Base-by-base conservation (phyloP, 1,139 yeast genomes). In the Schizosaccharomyces versatilis region DNA sequence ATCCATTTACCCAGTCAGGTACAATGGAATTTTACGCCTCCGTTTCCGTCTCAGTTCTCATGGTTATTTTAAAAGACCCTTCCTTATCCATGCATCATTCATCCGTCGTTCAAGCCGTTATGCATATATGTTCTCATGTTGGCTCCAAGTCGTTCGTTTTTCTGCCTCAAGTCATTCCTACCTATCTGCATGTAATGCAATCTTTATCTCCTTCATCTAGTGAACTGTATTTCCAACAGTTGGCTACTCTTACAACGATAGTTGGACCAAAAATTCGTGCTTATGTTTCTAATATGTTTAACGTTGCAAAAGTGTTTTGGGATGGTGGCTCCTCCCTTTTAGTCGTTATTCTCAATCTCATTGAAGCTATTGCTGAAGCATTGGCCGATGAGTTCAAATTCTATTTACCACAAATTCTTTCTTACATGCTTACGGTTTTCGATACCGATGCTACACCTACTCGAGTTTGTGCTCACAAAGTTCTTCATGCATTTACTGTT, bases 1-100 rank as follows among this genome's bases (percentile, higher is more conserved):
- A 90, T 86, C 84, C 82, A 64, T 96, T 96, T 1, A 82, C 84
- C 77, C 82, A 94, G 7, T 97, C 96, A 1, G 81, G 94, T 0
- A 79, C 81, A 58, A 97, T 88, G 58, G 97, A 88, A 62, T 93
- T 86, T 63, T 88, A 85, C 63, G 96, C 97, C 2, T 86, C 96
- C 0, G 97, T 93, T 32, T 97, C 90, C 1, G 84, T 90, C 51
- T 80, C 80, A 41, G 84, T 86, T 17, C 70, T 93, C 59, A 77
- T 88, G 79, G 82, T 80, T 58, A 80, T 90, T 36, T 69, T 90
- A 54, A 81, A 81, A 60, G 98, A 93, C 65, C 79, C 84, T 0
- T 84, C 96, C 0, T 71, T 90, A 57, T 79, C 84, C n/a, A 73
- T 84, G 0, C 95, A 88, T 63, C 98, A 93, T 65, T 83, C 90